Conservation (phyloP, 352 stramenopile species). For the Globisporangium lucens region DNA sequence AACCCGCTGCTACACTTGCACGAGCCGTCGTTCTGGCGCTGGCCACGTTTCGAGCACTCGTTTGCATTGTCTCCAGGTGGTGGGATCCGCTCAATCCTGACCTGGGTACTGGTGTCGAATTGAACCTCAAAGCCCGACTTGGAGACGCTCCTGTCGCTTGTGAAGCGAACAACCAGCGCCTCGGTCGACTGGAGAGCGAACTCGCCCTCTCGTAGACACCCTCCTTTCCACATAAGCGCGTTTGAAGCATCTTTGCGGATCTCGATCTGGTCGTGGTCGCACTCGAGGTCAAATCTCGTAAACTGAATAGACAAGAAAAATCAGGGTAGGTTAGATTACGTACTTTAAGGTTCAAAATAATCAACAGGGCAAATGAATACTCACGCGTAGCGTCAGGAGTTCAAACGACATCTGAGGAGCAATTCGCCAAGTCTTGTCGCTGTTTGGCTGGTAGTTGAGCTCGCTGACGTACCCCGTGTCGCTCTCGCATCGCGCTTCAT, state of each 20-base stretch:
- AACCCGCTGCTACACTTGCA: conserved; percentile 70
- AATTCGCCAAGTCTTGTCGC: conserved; percentile 36
- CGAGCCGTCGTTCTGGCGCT: conserved; percentile 23
- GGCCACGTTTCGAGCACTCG: conserved; percentile 41
- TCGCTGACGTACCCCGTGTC: conserved; percentile 27
- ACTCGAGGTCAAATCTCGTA: conserved; percentile 54
- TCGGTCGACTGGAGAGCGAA: conserved; percentile 40
- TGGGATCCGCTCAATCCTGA: conserved; percentile 23
- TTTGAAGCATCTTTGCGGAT: conserved; percentile 32
- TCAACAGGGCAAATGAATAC: not conserved
- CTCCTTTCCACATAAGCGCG: conserved; percentile 45
- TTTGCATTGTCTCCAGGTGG: conserved; percentile 20
- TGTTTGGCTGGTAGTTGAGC: conserved; percentile 33
- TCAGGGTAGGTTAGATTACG: not conserved
- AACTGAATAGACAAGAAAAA: conserved; percentile 22
- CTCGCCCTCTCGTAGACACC: conserved; percentile 31
- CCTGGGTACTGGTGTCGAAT: conserved; percentile 35
- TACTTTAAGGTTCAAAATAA: not conserved
- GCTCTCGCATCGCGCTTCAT: conserved; percentile 23
- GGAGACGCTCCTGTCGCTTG: conserved; percentile 40
- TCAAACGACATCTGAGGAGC: conserved; percentile 19
- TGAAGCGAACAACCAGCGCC: conserved; percentile 37
- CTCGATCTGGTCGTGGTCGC: conserved; percentile 57
- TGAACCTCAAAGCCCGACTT: conserved; percentile 41
- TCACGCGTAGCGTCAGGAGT: conserved; percentile 29